Conservation (phyloP, 225 moss, liverwort and hornwort genomes). For the Bryoerythrophyllum caledonicum region DNA sequence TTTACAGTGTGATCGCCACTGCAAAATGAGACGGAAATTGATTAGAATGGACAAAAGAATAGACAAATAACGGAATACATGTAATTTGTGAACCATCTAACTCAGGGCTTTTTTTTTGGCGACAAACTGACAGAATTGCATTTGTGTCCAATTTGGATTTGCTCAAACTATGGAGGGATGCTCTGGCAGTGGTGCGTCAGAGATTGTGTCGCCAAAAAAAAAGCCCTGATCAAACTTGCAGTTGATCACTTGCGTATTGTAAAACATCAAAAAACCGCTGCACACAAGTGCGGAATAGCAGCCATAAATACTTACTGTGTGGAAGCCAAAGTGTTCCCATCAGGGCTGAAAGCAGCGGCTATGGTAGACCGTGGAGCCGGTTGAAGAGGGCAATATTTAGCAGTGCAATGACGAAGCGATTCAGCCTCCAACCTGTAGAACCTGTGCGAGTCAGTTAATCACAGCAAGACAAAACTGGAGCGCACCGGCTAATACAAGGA, state of each 20-base stretch:
- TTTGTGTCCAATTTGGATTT: no score
- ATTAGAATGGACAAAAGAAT: constrained; percentile 18
- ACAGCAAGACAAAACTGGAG: constrained; percentile 29
- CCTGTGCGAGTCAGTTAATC: constrained; percentile 55
- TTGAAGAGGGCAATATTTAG: constrained; percentile 92
- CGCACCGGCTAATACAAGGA: constrained; percentile 1
- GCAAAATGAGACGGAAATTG: constrained; percentile 33
- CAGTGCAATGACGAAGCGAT: constrained; percentile 90
- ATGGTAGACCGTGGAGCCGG: constrained; percentile 97
- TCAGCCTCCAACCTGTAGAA: constrained; percentile 93
- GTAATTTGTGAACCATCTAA: neutral
- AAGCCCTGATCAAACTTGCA: constrained; percentile 14
- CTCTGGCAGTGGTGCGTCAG: no score
- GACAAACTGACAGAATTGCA: no score
- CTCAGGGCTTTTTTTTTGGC: no score
- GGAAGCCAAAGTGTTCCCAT: constrained; percentile 97
- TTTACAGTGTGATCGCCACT: constrained; percentile 99
- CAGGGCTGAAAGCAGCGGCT: constrained; percentile 98
- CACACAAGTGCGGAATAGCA: constrained; percentile 15
- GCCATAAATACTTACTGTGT: constrained; percentile 71
- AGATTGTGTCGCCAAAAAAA: no score
- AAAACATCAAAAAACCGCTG: constrained; percentile 9
- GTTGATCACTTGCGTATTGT: neutral
- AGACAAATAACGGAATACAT: neutral
- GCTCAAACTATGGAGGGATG: no score